Conservation (phyloP, 73 alveolate genomes). For the Paraurostyla sp. region DNA sequence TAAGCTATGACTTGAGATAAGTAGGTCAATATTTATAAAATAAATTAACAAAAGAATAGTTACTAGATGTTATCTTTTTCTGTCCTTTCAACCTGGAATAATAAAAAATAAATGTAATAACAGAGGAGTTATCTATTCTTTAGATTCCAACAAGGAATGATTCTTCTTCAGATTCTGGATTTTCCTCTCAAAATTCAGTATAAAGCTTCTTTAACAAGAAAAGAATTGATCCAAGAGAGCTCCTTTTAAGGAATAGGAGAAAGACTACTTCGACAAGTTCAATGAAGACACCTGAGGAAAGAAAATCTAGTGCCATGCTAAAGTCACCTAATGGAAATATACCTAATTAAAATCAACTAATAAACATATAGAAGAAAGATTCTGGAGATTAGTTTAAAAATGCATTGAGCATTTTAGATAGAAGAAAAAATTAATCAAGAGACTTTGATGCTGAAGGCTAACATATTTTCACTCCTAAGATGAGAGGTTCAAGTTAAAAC, state of each 20-base stretch:
- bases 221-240: constrained; percentile 16
- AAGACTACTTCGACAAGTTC: neutral
- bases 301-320: no score
- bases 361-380: neutral
- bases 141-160: neutral
- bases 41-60: neutral
- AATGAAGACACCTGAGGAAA: neutral
- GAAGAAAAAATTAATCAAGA: neutral
- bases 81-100: constrained; percentile 11
- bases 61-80: constrained; percentile 1
- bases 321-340: no score
- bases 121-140: constrained; percentile 10
- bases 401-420: constrained; percentile 9
- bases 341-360: neutral
- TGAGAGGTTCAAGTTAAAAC: no score
- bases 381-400: neutral
- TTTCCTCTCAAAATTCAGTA: neutral
- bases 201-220: neutral
- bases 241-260: neutral
- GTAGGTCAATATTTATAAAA: neutral
- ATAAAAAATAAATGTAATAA: neutral
- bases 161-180: constrained; percentile 19
- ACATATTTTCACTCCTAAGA: no score
- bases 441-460: neutral
- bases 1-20: neutral